Conservation (phyloP, 2,329 filamentous ascomycete species). For the Nigrospora sphaerica region DNA sequence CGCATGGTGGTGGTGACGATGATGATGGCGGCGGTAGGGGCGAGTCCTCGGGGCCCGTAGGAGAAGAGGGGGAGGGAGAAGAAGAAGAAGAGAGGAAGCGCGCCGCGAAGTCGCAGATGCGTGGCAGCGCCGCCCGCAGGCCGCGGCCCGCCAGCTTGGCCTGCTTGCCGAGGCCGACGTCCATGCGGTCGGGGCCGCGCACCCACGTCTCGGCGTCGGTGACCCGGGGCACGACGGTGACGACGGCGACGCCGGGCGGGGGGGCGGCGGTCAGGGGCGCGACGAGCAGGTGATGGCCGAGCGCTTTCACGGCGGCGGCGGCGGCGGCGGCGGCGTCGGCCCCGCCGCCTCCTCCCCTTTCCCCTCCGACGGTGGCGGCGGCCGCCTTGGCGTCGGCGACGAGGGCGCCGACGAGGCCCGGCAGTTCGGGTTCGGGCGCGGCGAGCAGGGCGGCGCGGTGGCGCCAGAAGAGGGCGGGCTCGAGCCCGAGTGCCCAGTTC, state of each 20-base stretch:
- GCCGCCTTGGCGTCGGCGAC: slow-evolving; percentile 18
- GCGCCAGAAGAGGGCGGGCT: slow-evolving; percentile 72
- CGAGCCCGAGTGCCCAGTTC: slow-evolving; percentile 81
- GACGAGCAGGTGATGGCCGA: slow-evolving; percentile 26
- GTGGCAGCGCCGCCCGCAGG: slow-evolving; percentile 63
- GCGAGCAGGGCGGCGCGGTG: slow-evolving; percentile 54
- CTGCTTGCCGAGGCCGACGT: slow-evolving; percentile 60
- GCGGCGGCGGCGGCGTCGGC: background rate
- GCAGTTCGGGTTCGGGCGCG: slow-evolving; percentile 58
- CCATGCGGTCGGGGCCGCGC: slow-evolving; percentile 28
- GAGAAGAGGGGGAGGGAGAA: background rate
- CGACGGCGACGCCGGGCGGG: slow-evolving; percentile 23
- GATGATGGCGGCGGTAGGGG: background rate
- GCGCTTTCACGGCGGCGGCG: slow-evolving; percentile 8
- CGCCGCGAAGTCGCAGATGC: slow-evolving; percentile 50
- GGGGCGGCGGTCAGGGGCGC: slow-evolving; percentile 1
- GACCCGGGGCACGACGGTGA: slow-evolving; percentile 34
- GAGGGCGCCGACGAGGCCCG: slow-evolving; percentile 39
- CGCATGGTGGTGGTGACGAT: background rate
- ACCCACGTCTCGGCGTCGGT: slow-evolving; percentile 38
- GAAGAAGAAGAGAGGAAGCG: slow-evolving; percentile 23
- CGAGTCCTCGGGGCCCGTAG: slow-evolving; percentile 12
- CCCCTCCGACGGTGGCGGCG: background rate
- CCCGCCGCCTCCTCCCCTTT: background rate
- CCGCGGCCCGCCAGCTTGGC: slow-evolving; percentile 74